These are phyloP conservation scores for Epichloe brachyelytri DNA, from an alignment of 2,329 filamentous ascomycete species.

Conservation along the genomic window DNA sequence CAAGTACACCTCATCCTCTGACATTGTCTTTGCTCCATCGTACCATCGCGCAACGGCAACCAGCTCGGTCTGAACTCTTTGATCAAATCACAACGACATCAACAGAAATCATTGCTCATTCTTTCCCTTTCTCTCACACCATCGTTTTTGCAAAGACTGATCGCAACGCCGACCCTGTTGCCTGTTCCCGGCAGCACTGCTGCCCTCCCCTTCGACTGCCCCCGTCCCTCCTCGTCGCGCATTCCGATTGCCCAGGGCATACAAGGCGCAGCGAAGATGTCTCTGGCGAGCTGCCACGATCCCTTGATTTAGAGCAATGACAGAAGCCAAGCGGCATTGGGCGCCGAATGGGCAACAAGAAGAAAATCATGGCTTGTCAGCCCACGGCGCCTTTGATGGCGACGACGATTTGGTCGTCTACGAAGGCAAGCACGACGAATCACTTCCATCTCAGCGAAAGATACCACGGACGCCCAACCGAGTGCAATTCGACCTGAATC, in stretches of 20 bases:
- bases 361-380: slow-evolving; percentile 18
- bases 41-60: not conserved
- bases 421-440: slow-evolving; percentile 4
- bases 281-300: slow-evolving; percentile 4
- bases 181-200: not conserved
- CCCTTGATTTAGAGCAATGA: slow-evolving; percentile 16
- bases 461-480: slow-evolving; percentile 44
- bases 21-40: not conserved
- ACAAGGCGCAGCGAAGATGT: slow-evolving; percentile 7
- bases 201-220: not conserved
- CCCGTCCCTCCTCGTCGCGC: not conserved
- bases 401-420: slow-evolving; percentile 15
- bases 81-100: not conserved
- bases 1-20: not conserved
- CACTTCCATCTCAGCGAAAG: slow-evolving; percentile 7
- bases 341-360: slow-evolving; percentile 19
- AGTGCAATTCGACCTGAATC: slow-evolving; percentile 57
- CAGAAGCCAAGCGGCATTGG: slow-evolving; percentile 18
- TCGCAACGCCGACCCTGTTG: not conserved
- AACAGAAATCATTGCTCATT: not conserved
- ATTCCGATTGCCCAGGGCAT: not conserved
- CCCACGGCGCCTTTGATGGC: slow-evolving; percentile 11
- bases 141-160: not conserved
- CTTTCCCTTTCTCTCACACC: not conserved
- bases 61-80: not conserved